Percentiles rank a stretch among this genome's conserved stretches.
Evolutionary conservation across 2,329 filamentous ascomycete species (phyloP).

Genomic region (Clonostachys byssicola): DNA sequence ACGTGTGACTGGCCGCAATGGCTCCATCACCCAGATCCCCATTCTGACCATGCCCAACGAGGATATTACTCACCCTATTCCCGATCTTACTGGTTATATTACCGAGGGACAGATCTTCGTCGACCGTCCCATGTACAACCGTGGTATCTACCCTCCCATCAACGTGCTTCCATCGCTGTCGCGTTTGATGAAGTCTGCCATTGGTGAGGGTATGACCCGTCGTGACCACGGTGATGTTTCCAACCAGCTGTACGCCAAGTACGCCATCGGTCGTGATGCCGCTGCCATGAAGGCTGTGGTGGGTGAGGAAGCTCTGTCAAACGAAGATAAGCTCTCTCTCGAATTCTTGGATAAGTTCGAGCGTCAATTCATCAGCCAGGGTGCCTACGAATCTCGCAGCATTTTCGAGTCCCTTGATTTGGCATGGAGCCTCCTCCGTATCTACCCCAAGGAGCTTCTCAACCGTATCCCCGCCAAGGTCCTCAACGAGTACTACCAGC

Average conservation of each 20-base stretch:
- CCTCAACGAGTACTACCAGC: constrained; percentile 78
- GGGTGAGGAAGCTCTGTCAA: constrained; percentile 91
- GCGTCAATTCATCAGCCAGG: constrained; percentile 88
- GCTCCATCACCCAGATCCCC: constrained; percentile 98
- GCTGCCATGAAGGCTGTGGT: constrained; percentile 99
- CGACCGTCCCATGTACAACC: constrained; percentile 90
- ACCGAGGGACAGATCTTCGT: constrained; percentile 99
- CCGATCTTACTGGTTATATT: constrained; percentile 97
- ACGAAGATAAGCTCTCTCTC: constrained; percentile 94
- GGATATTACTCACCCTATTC: constrained; percentile 98
- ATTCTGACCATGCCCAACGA: constrained; percentile 99
- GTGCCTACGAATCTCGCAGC: constrained; percentile 83
- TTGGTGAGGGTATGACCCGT: constrained; percentile 93
- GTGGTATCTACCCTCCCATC: constrained; percentile 97
- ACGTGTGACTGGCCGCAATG: constrained; percentile 93
- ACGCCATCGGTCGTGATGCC: constrained; percentile 96
- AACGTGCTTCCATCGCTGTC: constrained; percentile 97
- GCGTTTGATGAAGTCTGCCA: constrained; percentile 99
- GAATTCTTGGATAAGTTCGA: constrained; percentile 99
- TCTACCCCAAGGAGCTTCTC: constrained; percentile 96
- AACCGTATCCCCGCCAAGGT: constrained; percentile 89
- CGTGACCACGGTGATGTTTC: constrained; percentile 98
- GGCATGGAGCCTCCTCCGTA: constrained; percentile 92
- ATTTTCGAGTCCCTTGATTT: constrained; percentile 94
- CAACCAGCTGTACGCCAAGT: constrained; percentile 99